Percentiles rank a stretch among this genome's conserved stretches.
Evolutionary conservation across 2,329 filamentous ascomycete species (phyloP).

Genomic region (Hypocrella siamensis): DNA sequence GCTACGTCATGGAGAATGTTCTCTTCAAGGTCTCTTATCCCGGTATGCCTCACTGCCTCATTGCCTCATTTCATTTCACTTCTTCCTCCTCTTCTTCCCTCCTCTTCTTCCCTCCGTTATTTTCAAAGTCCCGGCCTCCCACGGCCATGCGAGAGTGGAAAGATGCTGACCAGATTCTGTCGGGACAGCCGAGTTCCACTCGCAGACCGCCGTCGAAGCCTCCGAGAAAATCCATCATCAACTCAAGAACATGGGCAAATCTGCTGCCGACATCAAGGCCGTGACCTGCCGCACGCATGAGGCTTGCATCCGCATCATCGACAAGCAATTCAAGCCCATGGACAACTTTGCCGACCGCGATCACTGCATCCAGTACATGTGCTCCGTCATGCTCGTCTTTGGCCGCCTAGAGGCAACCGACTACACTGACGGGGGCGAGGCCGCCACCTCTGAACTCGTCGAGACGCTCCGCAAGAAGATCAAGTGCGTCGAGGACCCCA

Average conservation of each 20-base stretch:
- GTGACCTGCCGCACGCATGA: slow-evolving; percentile 95
- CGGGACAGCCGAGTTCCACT: slow-evolving; percentile 81
- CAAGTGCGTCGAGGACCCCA: slow-evolving; percentile 86
- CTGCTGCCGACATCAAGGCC: slow-evolving; percentile 80
- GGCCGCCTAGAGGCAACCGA: slow-evolving; percentile 86
- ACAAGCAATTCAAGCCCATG: slow-evolving; percentile 99
- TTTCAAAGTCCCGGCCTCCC: too few species aligned
- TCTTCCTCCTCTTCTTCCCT: too few species aligned
- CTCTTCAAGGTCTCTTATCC: slow-evolving; percentile 99
- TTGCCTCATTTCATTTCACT: too few species aligned
- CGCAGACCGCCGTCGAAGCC: slow-evolving; percentile 92
- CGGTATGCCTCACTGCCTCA: slow-evolving; percentile 42
- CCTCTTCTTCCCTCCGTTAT: not conserved
- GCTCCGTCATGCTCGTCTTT: slow-evolving; percentile 86
- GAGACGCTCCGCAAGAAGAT: slow-evolving; percentile 89
- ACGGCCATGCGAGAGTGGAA: too few species aligned
- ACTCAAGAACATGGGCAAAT: slow-evolving; percentile 74
- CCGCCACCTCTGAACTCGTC: slow-evolving; percentile 75
- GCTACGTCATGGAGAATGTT: slow-evolving; percentile 99
- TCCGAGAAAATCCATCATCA: slow-evolving; percentile 77
- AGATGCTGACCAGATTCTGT: not conserved
- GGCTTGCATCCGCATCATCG: slow-evolving; percentile 96
- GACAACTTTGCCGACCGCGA: slow-evolving; percentile 99
- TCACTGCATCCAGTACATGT: slow-evolving; percentile 99
- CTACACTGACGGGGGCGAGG: slow-evolving; percentile 86